phyloP scores from a whole-genome alignment of 129 eudicot genomes.

The Solidago caesia region DNA sequence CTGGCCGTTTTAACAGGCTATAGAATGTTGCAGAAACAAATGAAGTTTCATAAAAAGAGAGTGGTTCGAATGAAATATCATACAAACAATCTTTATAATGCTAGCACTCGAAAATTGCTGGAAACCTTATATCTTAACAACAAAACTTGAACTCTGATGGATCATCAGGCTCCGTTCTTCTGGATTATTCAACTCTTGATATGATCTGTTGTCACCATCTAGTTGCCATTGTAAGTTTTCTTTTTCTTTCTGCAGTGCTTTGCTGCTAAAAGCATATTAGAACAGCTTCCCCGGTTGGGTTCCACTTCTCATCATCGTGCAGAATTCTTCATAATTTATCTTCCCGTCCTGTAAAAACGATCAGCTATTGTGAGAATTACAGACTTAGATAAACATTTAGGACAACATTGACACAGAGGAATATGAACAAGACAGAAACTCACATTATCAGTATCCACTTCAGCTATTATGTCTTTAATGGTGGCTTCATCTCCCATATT shows the following conservation, averaged over 20 bases:
- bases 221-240: neutral
- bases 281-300: slow-evolving; percentile 56
- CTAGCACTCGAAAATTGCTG: slow-evolving; percentile 10
- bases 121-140: neutral
- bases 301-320: slow-evolving; percentile 82
- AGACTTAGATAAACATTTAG: slow-evolving; percentile 13
- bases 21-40: slow-evolving; percentile 10
- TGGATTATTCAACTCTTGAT: too few species aligned
- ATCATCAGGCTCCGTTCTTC: too few species aligned
- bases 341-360: slow-evolving; percentile 72
- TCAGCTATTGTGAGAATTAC: slow-evolving; percentile 1
- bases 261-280: slow-evolving; percentile 25
- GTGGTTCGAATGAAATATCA: slow-evolving; percentile 4
- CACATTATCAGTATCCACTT: slow-evolving; percentile 94
- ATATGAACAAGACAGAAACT: slow-evolving; percentile 21
- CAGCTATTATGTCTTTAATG: slow-evolving; percentile 79
- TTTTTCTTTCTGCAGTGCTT: neutral
- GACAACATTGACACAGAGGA: slow-evolving; percentile 20
- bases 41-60: slow-evolving; percentile 3
- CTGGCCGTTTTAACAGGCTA: neutral
- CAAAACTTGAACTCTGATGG: too few species aligned
- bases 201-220: too few species aligned
- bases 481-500: slow-evolving; percentile 82
- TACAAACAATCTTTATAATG: slow-evolving; percentile 22
- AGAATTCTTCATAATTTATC: slow-evolving; percentile 66